Conservation (phyloP, 768 basidiomycete species). For the Cystobasidiopsis lactophilus region DNA sequence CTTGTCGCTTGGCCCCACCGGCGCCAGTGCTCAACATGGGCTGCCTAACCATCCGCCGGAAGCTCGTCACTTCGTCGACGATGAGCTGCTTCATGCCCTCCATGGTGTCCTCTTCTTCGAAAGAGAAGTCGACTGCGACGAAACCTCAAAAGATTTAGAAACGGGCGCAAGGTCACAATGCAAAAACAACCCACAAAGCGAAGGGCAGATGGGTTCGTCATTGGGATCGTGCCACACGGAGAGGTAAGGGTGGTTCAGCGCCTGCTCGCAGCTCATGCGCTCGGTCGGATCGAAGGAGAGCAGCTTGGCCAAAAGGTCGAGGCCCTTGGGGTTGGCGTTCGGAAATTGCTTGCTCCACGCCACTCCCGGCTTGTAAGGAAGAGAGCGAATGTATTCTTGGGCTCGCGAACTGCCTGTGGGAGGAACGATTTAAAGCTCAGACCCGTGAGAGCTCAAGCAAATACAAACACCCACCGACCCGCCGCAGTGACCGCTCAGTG, state of each 20-base stretch:
- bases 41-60: conserved; percentile 53
- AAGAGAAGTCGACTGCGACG: conserved; percentile 74
- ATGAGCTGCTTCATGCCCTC: conserved; percentile 95
- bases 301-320: conserved; percentile 76
- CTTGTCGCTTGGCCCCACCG: conserved; percentile 3
- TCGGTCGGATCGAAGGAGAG: conserved; percentile 90
- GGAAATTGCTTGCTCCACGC: conserved; percentile 83
- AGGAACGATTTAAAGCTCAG: background rate
- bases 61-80: conserved; percentile 68
- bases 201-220: background rate
- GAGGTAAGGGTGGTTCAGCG: conserved; percentile 71
- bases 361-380: conserved; percentile 89
- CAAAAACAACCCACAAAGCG: background rate
- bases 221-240: conserved; percentile 85
- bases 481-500: conserved; percentile 80
- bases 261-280: conserved; percentile 87
- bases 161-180: conserved; percentile 1
- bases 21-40: conserved; percentile 2
- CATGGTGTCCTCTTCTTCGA: conserved; percentile 88
- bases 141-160: conserved; percentile 7
- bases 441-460: conserved; percentile 1
- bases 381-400: conserved; percentile 91
- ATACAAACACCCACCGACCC: conserved; percentile 75
- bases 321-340: conserved; percentile 73
- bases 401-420: conserved; percentile 33